Evolutionary conservation across 1,284 basidiomycete species (phyloP).

Genomic region (Microbotryum intermedium): DNA sequence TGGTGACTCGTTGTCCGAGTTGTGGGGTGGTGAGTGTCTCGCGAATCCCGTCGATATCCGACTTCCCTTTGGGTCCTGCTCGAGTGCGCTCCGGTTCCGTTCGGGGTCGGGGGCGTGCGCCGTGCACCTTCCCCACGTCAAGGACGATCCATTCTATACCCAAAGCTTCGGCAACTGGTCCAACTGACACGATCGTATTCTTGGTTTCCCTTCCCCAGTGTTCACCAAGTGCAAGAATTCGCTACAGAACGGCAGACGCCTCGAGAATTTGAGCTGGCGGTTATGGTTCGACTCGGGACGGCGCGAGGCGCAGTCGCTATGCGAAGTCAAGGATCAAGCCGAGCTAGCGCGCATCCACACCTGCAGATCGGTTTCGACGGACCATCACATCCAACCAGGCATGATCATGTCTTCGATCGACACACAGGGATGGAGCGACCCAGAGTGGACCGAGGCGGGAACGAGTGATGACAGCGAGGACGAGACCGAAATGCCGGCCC

Average conservation of each 20-base stretch:
- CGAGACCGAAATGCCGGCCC: neutral
- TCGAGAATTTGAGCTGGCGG: constrained; percentile 79
- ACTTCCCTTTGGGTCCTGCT: too few relatives aligned
- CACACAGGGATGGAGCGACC: constrained; percentile 17
- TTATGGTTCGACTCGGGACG: constrained; percentile 52
- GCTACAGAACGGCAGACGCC: constrained; percentile 61
- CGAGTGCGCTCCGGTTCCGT: too few relatives aligned
- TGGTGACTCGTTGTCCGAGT: constrained; percentile 16
- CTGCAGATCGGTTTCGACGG: too few relatives aligned
- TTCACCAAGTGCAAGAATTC: constrained; percentile 74
- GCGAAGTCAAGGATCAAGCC: neutral
- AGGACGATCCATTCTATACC: too few relatives aligned
- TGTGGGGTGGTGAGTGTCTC: constrained; percentile 23
- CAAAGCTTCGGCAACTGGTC: too few relatives aligned
- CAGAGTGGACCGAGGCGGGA: constrained; percentile 22
- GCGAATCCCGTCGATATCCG: too few relatives aligned
- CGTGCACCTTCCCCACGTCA: too few relatives aligned
- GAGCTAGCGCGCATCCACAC: neutral
- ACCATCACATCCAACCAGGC: constrained; percentile 2
- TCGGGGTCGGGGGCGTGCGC: too few relatives aligned
- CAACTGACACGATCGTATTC: too few relatives aligned
- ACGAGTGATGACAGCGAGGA: constrained; percentile 3
- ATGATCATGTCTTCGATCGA: neutral
- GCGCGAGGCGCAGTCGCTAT: neutral
- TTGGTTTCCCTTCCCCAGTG: constrained; percentile 44